A percentile compares a stretch with the other conserved stretches of the same genome.
phyloP scores from a whole-genome alignment of 139 green algal species.

The Microglena sp. region DNA sequence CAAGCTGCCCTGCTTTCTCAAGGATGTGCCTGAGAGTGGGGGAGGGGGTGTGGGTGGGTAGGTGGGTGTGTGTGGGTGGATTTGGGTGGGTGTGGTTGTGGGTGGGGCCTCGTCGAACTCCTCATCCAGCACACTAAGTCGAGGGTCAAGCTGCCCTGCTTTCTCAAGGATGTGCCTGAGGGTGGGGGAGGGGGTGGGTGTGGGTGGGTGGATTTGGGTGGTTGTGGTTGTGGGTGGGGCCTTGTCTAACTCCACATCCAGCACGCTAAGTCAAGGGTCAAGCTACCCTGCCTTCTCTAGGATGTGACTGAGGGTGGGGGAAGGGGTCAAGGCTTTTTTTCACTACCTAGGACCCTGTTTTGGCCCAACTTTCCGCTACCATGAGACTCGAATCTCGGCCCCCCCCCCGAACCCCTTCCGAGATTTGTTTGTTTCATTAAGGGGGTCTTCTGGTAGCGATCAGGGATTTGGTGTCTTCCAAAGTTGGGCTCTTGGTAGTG shows the following conservation, averaged over 20 bases:
- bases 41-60: not conserved
- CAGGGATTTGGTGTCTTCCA: too few species aligned
- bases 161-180: conserved; percentile 53
- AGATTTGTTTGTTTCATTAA: too few species aligned
- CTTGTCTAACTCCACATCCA: conserved; percentile 24
- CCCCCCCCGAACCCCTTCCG: too few species aligned
- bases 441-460: too few species aligned
- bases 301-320: conserved; percentile 25
- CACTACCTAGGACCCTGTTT: too few species aligned
- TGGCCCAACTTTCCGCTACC: too few species aligned
- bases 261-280: conserved; percentile 52
- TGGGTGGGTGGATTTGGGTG: not conserved
- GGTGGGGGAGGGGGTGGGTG: not conserved
- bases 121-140: conserved; percentile 63
- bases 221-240: not conserved
- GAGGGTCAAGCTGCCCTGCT: conserved; percentile 51
- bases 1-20: conserved; percentile 52
- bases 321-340: too few species aligned
- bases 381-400: too few species aligned
- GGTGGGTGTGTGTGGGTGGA: not conserved
- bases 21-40: conserved; percentile 39
- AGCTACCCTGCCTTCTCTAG: conserved; percentile 58
- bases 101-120: conserved; percentile 59
- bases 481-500: too few species aligned
- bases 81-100: not conserved